These are phyloP conservation scores for Ostreobium quekettii DNA, from an alignment of 139 green algal genomes.

Conservation along the genomic window DNA sequence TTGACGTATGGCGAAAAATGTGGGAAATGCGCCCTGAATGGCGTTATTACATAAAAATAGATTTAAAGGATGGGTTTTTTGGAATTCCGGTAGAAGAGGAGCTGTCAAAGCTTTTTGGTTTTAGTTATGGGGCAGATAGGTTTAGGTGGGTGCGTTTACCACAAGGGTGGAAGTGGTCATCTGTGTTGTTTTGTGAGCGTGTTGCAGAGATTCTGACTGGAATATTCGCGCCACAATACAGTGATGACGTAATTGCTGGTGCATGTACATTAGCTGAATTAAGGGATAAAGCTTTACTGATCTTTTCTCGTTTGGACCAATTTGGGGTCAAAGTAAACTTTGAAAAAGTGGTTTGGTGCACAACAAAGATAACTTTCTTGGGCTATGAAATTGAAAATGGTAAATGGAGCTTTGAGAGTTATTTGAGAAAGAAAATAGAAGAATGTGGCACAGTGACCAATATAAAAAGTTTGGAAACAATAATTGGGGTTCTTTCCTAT, in stretches of 20 bases:
- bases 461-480: background rate
- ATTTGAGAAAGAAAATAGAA: background rate
- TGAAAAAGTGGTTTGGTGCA: background rate
- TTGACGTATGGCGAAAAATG: background rate
- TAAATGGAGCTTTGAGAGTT: background rate
- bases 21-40: background rate
- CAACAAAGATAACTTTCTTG: background rate
- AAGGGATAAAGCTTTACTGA: background rate
- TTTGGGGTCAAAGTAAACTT: background rate
- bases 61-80: slow-evolving; percentile 19
- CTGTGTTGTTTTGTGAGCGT: background rate
- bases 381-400: background rate
- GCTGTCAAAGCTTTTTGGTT: slow-evolving; percentile 8
- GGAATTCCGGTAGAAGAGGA: background rate
- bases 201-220: background rate
- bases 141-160: slow-evolving; percentile 4
- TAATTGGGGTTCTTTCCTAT: background rate
- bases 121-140: background rate
- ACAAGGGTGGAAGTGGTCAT: background rate
- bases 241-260: background rate
- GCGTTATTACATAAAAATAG: slow-evolving; percentile 12
- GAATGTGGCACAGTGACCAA: background rate
- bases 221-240: background rate
- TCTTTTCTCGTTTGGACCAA: background rate
- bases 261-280: background rate